phyloP scores from a whole-genome alignment of 805 yeast species.

The Candida sanyiensis region DNA sequence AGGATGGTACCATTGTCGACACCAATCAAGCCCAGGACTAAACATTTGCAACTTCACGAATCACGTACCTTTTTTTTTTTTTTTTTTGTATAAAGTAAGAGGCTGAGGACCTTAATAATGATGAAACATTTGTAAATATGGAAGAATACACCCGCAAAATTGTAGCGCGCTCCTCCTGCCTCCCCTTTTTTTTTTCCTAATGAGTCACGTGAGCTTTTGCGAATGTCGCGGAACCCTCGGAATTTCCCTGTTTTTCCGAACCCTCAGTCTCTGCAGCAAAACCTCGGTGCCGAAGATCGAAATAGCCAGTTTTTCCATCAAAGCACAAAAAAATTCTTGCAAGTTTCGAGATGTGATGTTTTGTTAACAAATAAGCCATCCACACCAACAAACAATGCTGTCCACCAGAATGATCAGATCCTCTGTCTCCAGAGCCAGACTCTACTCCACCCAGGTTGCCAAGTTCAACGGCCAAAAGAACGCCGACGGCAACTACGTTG shows the following conservation, averaged over 20 bases:
- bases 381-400: slow-evolving; percentile 55
- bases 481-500: slow-evolving; percentile 81
- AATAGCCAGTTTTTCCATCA: slow-evolving; percentile 1
- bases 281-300: slow-evolving; percentile 10
- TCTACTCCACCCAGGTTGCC: slow-evolving; percentile 46
- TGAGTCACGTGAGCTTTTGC: slow-evolving; percentile 7
- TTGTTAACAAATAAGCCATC: neutral
- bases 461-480: slow-evolving; percentile 61
- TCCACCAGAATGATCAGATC: slow-evolving; percentile 83
- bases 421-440: slow-evolving; percentile 18
- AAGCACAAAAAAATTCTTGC: slow-evolving; percentile 4
- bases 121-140: no score
- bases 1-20: slow-evolving; percentile 30
- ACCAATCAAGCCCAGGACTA: no score
- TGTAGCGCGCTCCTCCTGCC: no score
- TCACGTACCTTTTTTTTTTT: no score
- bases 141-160: no score
- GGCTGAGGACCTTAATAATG: no score
- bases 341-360: neutral
- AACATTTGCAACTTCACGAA: no score
- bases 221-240: neutral
- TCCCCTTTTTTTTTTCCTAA: no score
- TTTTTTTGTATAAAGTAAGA: no score
- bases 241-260: neutral
- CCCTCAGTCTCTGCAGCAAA: neutral